Evolutionary conservation across 805 yeast genomes (phyloP).

Genomic region (Myxozyma neotropica): DNA sequence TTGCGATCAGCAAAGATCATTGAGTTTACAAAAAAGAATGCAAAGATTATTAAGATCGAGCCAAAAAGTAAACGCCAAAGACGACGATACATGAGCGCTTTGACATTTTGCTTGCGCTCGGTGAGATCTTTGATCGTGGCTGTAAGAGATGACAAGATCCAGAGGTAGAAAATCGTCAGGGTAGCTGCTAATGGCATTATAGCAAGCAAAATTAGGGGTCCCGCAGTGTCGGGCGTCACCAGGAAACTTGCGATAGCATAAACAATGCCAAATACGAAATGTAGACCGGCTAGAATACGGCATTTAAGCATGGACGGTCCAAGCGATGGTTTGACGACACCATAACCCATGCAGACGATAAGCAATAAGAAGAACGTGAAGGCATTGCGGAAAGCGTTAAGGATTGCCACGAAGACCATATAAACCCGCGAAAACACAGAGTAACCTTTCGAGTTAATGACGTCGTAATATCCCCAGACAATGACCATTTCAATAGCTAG

Average conservation of each 20-base stretch:
- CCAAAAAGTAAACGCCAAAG: conserved; percentile 73
- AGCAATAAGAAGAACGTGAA: conserved; percentile 85
- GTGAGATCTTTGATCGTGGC: conserved; percentile 71
- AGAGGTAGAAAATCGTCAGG: conserved; percentile 70
- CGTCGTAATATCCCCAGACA: conserved; percentile 89
- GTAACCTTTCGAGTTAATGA: conserved; percentile 64
- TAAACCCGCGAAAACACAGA: conserved; percentile 65
- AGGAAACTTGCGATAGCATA: conserved; percentile 58
- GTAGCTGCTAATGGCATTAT: conserved; percentile 73
- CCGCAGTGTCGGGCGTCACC: conserved; percentile 51
- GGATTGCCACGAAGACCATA: conserved; percentile 72
- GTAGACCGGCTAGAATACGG: conserved; percentile 58
- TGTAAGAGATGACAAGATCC: conserved; percentile 72
- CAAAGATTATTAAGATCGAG: conserved; percentile 68
- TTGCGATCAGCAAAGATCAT: conserved; percentile 74
- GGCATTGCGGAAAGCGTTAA: conserved; percentile 80
- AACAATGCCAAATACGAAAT: conserved; percentile 57
- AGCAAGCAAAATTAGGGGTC: conserved; percentile 56
- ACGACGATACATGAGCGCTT: conserved; percentile 80
- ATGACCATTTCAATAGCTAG: conserved; percentile 82
- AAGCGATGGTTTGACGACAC: conserved; percentile 82
- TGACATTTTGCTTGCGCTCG: conserved; percentile 88
- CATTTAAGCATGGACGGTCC: conserved; percentile 77
- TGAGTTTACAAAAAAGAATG: conserved; percentile 70
- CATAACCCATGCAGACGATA: conserved; percentile 89